Conservation (phyloP, 2,329 filamentous ascomycete species). For the Penicillium aurantiogriseum region DNA sequence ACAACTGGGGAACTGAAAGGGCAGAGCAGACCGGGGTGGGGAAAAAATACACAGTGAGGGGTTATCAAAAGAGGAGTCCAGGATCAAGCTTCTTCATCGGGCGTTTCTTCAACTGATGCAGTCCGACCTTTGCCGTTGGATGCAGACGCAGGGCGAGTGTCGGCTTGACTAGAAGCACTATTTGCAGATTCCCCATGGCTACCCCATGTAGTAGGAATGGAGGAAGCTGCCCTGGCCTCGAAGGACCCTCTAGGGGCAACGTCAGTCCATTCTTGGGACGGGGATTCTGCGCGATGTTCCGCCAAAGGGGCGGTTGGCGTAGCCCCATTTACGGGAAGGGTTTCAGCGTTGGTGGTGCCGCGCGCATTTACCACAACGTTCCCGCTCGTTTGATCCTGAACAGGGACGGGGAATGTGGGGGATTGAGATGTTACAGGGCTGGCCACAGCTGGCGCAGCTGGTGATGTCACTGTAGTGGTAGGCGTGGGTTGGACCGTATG, state of each 20-base stretch:
- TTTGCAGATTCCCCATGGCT: constrained; percentile 1
- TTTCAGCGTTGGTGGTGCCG: background rate
- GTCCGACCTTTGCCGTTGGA: constrained; percentile 37
- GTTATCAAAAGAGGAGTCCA: background rate
- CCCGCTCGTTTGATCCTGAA: background rate
- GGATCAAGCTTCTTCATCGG: constrained; percentile 29
- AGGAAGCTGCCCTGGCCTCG: constrained; percentile 11
- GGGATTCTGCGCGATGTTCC: constrained; percentile 22
- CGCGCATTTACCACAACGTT: background rate
- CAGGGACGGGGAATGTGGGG: constrained; percentile 1
- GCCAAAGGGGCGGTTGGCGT: constrained; percentile 6
- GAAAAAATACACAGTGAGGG: constrained; percentile 1
- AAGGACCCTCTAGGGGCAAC: constrained; percentile 20
- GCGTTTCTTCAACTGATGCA: constrained; percentile 38
- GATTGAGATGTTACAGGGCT: background rate
- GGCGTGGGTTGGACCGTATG: constrained; percentile 3
- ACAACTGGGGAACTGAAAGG: constrained; percentile 1
- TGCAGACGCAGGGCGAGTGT: constrained; percentile 20
- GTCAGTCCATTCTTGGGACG: constrained; percentile 34
- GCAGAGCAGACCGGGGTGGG: background rate
- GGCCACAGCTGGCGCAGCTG: constrained; percentile 2
- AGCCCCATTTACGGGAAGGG: background rate
- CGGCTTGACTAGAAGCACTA: constrained; percentile 3
- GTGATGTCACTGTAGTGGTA: background rate
- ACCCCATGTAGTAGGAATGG: constrained; percentile 18